Percentiles rank a stretch among this genome's conserved stretches.
Evolutionary conservation across 495 filamentous ascomycete species (phyloP).

Genomic region (Penicillium soppii): DNA sequence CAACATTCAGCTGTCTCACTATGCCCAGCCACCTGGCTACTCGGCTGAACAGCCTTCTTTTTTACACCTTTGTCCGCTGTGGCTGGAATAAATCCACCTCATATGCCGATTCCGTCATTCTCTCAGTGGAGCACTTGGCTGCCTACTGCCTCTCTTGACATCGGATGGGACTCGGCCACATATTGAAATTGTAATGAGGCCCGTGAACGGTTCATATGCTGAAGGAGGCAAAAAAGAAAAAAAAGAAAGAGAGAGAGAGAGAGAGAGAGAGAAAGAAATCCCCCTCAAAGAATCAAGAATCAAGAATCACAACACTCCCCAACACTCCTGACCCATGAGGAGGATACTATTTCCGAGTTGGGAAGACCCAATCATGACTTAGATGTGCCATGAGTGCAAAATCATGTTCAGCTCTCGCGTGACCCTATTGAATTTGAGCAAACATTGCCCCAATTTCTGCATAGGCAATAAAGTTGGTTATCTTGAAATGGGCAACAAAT

Average conservation of each 20-base stretch:
- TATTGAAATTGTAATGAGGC: not conserved
- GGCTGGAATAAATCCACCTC: not conserved
- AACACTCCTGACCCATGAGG: too few species aligned
- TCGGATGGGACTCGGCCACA: not conserved
- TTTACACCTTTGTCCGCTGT: not conserved
- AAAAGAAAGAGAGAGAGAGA: too few species aligned
- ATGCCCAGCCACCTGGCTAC: not conserved
- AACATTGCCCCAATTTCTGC: not conserved
- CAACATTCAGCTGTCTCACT: not conserved
- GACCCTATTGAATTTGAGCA: not conserved
- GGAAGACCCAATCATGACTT: not conserved
- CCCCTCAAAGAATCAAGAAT: not conserved
- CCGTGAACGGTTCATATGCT: not conserved
- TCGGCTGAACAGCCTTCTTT: not conserved
- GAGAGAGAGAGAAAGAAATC: too few species aligned
- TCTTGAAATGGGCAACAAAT: slow-evolving; percentile 8
- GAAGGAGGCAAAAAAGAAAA: too few species aligned
- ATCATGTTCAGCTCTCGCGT: not conserved
- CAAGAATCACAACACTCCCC: not conserved
- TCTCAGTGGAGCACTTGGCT: not conserved
- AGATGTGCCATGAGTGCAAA: not conserved
- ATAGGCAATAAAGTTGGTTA: slow-evolving; percentile 7
- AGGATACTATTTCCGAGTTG: not conserved
- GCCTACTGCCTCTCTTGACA: not conserved
- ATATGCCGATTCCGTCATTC: not conserved